phyloP scores from a whole-genome alignment of 2,329 filamentous ascomycete genomes.

The Aspergillus pseudoglaucus region DNA sequence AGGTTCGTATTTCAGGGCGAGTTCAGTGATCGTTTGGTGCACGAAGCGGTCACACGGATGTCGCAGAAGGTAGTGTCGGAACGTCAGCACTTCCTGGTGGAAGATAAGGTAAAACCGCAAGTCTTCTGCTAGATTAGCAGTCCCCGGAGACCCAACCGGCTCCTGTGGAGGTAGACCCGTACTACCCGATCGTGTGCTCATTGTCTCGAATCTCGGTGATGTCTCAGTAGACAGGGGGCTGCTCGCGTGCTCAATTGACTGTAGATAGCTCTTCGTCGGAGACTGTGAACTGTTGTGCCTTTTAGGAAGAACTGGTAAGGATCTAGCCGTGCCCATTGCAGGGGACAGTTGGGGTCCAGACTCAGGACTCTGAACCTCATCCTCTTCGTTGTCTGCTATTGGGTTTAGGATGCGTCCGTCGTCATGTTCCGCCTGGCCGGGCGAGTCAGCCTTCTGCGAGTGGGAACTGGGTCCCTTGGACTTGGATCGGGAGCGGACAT shows the following conservation, averaged over 20 bases:
- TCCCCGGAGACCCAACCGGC: constrained; percentile 16
- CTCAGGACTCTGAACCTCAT: constrained; percentile 17
- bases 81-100: constrained; percentile 68
- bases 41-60: constrained; percentile 68
- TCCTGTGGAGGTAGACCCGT: constrained; percentile 21
- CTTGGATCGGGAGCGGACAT: constrained; percentile 38
- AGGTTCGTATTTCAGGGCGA: constrained; percentile 71
- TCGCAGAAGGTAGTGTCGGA: constrained; percentile 76
- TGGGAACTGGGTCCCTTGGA: constrained; percentile 32
- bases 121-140: constrained; percentile 49
- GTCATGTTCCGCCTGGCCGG: constrained; percentile 42
- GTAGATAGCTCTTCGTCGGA: constrained; percentile 19
- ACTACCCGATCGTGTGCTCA: constrained; percentile 28
- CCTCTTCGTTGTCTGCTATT: constrained; percentile 40
- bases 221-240: constrained; percentile 48
- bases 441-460: constrained; percentile 44
- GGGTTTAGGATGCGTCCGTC: constrained; percentile 34
- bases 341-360: constrained; percentile 18
- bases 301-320: constrained; percentile 16
- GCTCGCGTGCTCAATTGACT: constrained; percentile 32
- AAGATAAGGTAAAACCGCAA: constrained; percentile 73
- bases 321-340: constrained; percentile 12
- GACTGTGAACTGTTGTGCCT: constrained; percentile 28
- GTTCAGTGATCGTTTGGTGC: constrained; percentile 60
- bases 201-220: constrained; percentile 33